A percentile compares a stretch with the other conserved stretches of the same genome.
Evolutionary conservation across 23 red algal genomes (phyloP).

Genomic region (Gracilaria domingensis): DNA sequence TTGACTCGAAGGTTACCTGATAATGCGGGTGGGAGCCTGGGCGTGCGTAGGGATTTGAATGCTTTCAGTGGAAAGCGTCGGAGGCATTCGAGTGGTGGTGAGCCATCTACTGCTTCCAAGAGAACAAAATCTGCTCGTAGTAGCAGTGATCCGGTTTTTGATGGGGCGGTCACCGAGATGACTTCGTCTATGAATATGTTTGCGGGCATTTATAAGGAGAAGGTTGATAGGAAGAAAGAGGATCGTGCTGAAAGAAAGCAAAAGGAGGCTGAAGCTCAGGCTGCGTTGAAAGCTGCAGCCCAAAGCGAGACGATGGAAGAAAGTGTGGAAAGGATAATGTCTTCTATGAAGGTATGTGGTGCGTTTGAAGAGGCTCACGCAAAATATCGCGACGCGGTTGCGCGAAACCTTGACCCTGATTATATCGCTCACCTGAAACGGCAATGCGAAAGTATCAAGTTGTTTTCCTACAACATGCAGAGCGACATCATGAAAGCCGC

Average conservation of each 20-base stretch:
- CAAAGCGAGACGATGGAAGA: no score
- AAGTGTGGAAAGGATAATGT: no score
- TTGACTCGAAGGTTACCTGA: background rate
- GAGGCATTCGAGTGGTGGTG: background rate
- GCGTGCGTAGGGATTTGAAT: background rate
- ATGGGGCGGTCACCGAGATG: background rate
- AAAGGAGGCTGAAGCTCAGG: no score
- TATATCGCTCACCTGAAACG: constrained; percentile 33
- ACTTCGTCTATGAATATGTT: background rate
- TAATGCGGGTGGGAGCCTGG: background rate
- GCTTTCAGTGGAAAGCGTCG: background rate
- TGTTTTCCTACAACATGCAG: no score
- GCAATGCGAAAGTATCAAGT: no score
- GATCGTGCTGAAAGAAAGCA: background rate
- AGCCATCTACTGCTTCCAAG: background rate
- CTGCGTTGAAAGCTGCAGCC: no score
- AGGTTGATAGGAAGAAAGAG: background rate
- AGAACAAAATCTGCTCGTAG: background rate
- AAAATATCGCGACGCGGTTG: no score
- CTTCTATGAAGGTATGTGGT: no score
- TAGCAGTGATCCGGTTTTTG: background rate
- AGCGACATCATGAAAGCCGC: no score
- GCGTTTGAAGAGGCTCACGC: no score
- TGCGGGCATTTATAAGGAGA: background rate
- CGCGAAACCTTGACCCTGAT: no score